phyloP scores from a whole-genome alignment of 495 filamentous ascomycete genomes.

The Neurospora sp. region DNA sequence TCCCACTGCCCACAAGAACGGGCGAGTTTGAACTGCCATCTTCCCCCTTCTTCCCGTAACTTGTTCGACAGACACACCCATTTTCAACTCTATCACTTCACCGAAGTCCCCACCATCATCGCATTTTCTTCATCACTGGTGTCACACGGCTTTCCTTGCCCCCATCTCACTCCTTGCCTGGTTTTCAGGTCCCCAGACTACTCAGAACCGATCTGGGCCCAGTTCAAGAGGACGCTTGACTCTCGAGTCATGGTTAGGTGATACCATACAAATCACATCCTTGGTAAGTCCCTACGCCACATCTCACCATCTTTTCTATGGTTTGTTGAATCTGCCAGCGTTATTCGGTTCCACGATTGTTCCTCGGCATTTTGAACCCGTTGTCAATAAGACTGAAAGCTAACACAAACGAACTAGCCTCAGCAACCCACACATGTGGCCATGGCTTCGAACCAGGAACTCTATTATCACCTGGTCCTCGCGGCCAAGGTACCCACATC shows the following conservation, averaged over 20 bases:
- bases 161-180: neutral
- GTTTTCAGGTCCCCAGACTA: neutral
- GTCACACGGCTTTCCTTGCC: neutral
- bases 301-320: neutral
- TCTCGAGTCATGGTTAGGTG: neutral
- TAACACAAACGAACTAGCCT: neutral
- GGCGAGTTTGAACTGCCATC: neutral
- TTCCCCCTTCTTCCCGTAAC: neutral
- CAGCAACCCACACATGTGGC: neutral
- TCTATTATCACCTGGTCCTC: neutral
- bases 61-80: neutral
- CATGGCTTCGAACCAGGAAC: neutral
- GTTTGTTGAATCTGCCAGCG: neutral
- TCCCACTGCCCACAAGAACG: neutral
- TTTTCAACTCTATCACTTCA: neutral
- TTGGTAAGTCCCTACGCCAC: neutral
- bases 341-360: neutral
- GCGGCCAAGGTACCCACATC: neutral
- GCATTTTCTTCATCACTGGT: neutral
- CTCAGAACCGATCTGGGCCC: neutral
- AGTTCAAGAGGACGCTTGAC: neutral
- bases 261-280: neutral
- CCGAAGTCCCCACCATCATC: neutral
- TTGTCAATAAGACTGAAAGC: neutral
- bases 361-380: neutral